Conservation (phyloP, 2,329 filamentous ascomycete species). For the Amesomyces nigricolor region DNA sequence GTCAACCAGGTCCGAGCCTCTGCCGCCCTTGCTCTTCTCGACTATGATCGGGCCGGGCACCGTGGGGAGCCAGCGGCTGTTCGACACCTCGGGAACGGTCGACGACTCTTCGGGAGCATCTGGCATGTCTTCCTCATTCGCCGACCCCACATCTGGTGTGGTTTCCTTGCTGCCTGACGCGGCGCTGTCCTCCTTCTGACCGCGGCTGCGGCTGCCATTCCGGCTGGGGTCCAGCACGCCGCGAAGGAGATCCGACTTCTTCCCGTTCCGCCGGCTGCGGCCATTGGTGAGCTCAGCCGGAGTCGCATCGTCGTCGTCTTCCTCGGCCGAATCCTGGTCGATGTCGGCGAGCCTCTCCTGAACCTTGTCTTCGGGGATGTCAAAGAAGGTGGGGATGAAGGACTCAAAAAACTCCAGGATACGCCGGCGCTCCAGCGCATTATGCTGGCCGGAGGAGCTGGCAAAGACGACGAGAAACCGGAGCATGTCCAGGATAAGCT, state of each 20-base stretch:
- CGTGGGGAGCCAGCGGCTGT: constrained; percentile 60
- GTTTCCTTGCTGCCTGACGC: constrained; percentile 78
- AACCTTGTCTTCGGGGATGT: constrained; percentile 64
- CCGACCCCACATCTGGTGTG: constrained; percentile 76
- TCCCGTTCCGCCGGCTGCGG: constrained; percentile 64
- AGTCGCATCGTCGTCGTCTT: constrained; percentile 68
- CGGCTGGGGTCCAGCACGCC: constrained; percentile 76
- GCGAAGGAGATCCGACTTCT: constrained; percentile 75
- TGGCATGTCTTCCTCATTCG: constrained; percentile 68
- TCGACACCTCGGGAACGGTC: constrained; percentile 55
- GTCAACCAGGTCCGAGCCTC: constrained; percentile 42
- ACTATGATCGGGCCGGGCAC: constrained; percentile 52
- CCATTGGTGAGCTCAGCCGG: constrained; percentile 66
- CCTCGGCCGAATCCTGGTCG: constrained; percentile 65
- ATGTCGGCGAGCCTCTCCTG: constrained; percentile 62
- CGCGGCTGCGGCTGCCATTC: constrained; percentile 62
- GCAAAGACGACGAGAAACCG: constrained; percentile 60
- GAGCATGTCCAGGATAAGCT: constrained; percentile 58
- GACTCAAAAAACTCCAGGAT: constrained; percentile 70
- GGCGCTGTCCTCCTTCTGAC: constrained; percentile 74
- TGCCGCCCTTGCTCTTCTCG: constrained; percentile 24
- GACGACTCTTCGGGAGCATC: constrained; percentile 52
- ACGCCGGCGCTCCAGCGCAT: constrained; percentile 66
- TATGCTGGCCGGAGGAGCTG: constrained; percentile 63
- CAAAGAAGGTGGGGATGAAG: constrained; percentile 72